Conservation (phyloP, 192 early-diverging fungal species). For the Rhizoclosmatium sp. region DNA sequence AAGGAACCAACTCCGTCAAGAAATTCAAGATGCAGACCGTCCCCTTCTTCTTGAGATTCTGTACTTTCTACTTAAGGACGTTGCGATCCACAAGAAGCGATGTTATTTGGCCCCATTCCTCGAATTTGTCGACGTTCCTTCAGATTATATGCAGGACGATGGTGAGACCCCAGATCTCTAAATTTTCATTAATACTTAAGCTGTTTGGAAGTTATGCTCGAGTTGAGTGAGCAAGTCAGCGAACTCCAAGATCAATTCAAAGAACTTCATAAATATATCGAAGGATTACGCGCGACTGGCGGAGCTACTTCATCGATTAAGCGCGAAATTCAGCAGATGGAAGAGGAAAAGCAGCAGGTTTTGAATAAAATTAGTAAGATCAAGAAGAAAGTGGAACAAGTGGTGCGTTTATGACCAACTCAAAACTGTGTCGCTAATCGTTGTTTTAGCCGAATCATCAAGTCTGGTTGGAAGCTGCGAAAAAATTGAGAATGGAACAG, state of each 20-base stretch:
- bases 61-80: conserved; percentile 59
- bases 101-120: conserved; percentile 64
- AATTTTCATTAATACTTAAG: not conserved
- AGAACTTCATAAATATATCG: conserved; percentile 57
- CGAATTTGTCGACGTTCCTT: conserved; percentile 57
- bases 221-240: conserved; percentile 55
- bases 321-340: conserved; percentile 68
- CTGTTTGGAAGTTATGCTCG: conserved; percentile 48
- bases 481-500: conserved; percentile 60
- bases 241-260: conserved; percentile 63
- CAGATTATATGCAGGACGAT: conserved; percentile 65
- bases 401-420: conserved; percentile 43
- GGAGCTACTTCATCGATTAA: conserved; percentile 55
- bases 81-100: conserved; percentile 61
- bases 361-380: conserved; percentile 58
- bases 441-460: conserved; percentile 59
- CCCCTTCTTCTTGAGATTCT: conserved; percentile 49
- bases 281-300: conserved; percentile 46
- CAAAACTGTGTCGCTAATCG: not conserved
- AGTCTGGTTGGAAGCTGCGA: conserved; percentile 67
- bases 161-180: conserved; percentile 22
- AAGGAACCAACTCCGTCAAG: conserved; percentile 38
- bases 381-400: conserved; percentile 61
- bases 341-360: conserved; percentile 73
- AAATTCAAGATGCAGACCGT: conserved; percentile 49